phyloP scores from a whole-genome alignment of 805 yeast species.

The Spencermartinsiella europaea region DNA sequence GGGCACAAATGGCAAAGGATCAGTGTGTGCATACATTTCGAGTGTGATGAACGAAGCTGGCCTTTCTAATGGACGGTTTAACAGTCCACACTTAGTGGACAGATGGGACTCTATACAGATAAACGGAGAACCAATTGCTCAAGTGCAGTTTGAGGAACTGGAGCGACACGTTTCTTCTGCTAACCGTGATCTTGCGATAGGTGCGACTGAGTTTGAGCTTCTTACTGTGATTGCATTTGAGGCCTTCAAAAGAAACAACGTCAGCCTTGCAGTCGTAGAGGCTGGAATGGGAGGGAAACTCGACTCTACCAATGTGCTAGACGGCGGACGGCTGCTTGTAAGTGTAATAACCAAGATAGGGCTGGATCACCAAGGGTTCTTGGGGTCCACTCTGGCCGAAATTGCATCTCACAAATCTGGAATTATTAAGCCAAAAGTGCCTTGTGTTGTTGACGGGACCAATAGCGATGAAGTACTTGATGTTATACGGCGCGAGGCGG shows the following conservation, averaged over 20 bases:
- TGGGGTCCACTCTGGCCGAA: constrained; percentile 59
- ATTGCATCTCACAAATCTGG: constrained; percentile 87
- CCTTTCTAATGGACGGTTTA: constrained; percentile 67
- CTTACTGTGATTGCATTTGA: constrained; percentile 81
- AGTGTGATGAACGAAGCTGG: constrained; percentile 49
- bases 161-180: constrained; percentile 39
- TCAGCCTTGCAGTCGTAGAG: constrained; percentile 79
- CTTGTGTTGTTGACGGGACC: constrained; percentile 68
- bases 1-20: constrained; percentile 97
- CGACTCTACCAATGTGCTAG: constrained; percentile 78
- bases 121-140: constrained; percentile 51
- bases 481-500: constrained; percentile 40
- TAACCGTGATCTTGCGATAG: constrained; percentile 41
- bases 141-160: constrained; percentile 40
- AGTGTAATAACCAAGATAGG: constrained; percentile 83
- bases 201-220: constrained; percentile 85
- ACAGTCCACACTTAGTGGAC: constrained; percentile 77
- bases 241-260: constrained; percentile 54
- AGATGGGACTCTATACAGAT: constrained; percentile 73
- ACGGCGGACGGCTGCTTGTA: constrained; percentile 41
- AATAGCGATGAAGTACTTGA: constrained; percentile 49
- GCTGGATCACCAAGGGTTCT: constrained; percentile 71
- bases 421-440: constrained; percentile 56
- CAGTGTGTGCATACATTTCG: constrained; percentile 77
- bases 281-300: constrained; percentile 89